phyloP scores from a whole-genome alignment of 2,329 filamentous ascomycete genomes.

The Aspergillus sp. region DNA sequence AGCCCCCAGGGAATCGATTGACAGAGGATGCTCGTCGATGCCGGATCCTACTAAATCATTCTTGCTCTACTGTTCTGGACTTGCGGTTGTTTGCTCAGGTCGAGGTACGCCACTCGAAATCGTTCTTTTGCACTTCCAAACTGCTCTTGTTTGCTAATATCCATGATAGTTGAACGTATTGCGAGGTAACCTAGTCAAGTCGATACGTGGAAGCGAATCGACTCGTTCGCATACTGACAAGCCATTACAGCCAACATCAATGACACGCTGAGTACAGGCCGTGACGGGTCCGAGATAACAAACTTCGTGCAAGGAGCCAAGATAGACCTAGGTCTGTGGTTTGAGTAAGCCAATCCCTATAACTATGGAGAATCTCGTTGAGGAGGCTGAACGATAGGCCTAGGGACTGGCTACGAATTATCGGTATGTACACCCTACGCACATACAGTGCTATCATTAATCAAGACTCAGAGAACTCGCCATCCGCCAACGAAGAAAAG shows the following conservation, averaged over 20 bases:
- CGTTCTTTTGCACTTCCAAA: background rate
- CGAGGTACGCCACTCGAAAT: conserved; percentile 22
- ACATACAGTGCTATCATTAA: background rate
- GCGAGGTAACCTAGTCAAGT: conserved; percentile 17
- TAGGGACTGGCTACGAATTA: conserved; percentile 31
- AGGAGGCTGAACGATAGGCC: conserved; percentile 3
- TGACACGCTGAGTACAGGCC: conserved; percentile 21
- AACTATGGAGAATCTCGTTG: too few species aligned
- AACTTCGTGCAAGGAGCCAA: conserved; percentile 39
- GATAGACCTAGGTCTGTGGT: conserved; percentile 45
- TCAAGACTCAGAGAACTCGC: conserved; percentile 17
- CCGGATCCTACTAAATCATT: conserved; percentile 38
- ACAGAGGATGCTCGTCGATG: conserved; percentile 36
- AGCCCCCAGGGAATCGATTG: conserved; percentile 34
- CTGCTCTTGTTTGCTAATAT: conserved; percentile 2
- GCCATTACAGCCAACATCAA: conserved; percentile 27
- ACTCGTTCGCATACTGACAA: background rate
- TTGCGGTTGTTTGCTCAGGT: conserved; percentile 47
- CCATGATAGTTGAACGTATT: conserved; percentile 34
- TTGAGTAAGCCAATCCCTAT: conserved; percentile 24
- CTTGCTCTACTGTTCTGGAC: conserved; percentile 41
- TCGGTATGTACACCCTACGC: conserved; percentile 16
- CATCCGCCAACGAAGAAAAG: conserved; percentile 21
- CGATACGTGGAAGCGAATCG: too few species aligned
- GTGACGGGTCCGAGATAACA: conserved; percentile 30